Evolutionary conservation across 2,329 filamentous ascomycete species (phyloP).

Genomic region (Massarina eburnea): DNA sequence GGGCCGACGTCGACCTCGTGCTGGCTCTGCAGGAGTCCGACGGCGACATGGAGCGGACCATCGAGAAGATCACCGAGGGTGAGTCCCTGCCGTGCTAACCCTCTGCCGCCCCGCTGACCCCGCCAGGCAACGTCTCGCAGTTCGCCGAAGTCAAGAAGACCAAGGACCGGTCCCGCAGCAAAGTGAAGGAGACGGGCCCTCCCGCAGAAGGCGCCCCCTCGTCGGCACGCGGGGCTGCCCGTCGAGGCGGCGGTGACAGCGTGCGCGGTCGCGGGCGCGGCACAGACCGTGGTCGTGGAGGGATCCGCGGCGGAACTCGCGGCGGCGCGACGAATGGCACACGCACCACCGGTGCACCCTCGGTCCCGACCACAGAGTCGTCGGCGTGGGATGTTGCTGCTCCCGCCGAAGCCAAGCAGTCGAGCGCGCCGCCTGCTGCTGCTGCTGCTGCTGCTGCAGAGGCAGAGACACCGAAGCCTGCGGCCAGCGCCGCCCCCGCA

Average conservation of each 20-base stretch:
- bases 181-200: constrained; percentile 65
- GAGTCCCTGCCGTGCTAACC: constrained; percentile 25
- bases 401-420: constrained; percentile 28
- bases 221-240: constrained; percentile 22
- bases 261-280: constrained; percentile 60
- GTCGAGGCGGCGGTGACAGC: constrained; percentile 36
- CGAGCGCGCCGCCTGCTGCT: constrained; percentile 24
- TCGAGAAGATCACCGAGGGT: constrained; percentile 81
- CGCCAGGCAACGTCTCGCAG: constrained; percentile 72
- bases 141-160: constrained; percentile 81
- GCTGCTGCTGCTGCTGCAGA: constrained; percentile 23
- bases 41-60: constrained; percentile 71
- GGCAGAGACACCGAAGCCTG: constrained; percentile 38
- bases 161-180: constrained; percentile 72
- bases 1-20: constrained; percentile 93
- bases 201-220: constrained; percentile 51
- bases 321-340: constrained; percentile 67
- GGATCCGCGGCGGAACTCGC: constrained; percentile 62
- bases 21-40: constrained; percentile 88
- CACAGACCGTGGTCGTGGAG: constrained; percentile 58
- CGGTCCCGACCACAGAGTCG: constrained; percentile 71
- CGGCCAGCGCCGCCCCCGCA: constrained; percentile 26
- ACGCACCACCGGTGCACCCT: constrained; percentile 55
- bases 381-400: constrained; percentile 59
- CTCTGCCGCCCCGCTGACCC: neutral